These are phyloP conservation scores for Silene noctiflora DNA, from an alignment of 179 eudicot species.

Conservation along the genomic window DNA sequence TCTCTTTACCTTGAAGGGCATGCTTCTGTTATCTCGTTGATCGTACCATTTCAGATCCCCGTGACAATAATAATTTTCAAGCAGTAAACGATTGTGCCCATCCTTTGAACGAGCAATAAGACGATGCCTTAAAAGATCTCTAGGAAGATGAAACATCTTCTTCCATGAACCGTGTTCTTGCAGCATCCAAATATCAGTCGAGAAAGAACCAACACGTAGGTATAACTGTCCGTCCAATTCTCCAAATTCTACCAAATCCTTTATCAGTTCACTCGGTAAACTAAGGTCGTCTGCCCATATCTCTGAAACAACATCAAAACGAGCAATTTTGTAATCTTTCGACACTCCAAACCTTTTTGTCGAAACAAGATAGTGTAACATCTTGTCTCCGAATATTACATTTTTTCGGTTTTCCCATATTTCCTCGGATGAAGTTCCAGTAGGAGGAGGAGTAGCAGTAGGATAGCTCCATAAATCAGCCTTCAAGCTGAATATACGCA, in stretches of 20 bases:
- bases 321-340: not conserved
- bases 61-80: too few relatives aligned
- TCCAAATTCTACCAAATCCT: not conserved
- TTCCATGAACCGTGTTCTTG: not conserved
- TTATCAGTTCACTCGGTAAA: not conserved
- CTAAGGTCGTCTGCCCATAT: not conserved
- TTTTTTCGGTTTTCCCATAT: too few relatives aligned
- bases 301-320: not conserved
- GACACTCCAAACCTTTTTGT: too few relatives aligned
- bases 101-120: not conserved
- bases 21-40: not conserved
- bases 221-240: not conserved
- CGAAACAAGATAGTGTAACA: not conserved
- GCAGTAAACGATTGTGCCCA: not conserved
- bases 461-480: not conserved
- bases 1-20: not conserved
- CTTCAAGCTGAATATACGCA: not conserved
- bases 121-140: not conserved
- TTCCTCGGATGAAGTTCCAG: not conserved
- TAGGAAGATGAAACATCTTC: not conserved
- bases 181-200: not conserved
- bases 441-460: not conserved
- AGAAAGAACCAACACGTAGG: not conserved
- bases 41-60: not conserved
- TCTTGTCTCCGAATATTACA: not conserved